These are phyloP conservation scores for Rhodosporidiobolus odoratus DNA, from an alignment of 768 basidiomycete species.

Conservation along the genomic window DNA sequence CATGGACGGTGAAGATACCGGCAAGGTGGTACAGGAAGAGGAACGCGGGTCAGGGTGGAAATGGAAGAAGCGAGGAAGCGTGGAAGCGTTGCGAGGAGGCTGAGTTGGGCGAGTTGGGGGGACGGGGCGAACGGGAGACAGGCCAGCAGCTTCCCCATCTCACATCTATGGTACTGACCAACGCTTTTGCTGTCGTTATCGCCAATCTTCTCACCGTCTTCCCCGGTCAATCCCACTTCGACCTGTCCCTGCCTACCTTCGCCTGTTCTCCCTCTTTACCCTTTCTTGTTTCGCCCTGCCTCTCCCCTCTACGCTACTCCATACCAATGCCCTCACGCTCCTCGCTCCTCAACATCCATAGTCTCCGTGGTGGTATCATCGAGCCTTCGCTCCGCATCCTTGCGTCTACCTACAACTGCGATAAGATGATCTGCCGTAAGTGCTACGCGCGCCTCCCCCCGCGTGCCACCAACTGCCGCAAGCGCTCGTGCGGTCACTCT, in stretches of 20 bases:
- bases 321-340: too few species aligned
- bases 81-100: background rate
- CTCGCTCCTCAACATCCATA: slow-evolving; percentile 82
- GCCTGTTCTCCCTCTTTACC: background rate
- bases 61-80: background rate
- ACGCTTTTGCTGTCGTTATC: background rate
- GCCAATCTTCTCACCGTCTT: background rate
- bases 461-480: slow-evolving; percentile 98
- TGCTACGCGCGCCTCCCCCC: slow-evolving; percentile 99
- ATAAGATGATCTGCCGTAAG: slow-evolving; percentile 68
- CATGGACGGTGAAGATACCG: too few species aligned
- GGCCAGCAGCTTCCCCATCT: background rate
- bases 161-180: background rate
- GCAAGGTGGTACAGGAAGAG: too few species aligned
- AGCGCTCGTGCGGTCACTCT: slow-evolving; percentile 71
- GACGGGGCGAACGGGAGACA: background rate
- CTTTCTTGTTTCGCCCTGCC: too few species aligned
- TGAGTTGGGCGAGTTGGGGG: background rate
- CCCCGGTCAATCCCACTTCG: background rate
- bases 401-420: slow-evolving; percentile 83
- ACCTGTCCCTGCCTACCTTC: background rate
- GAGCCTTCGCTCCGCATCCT: slow-evolving; percentile 98
- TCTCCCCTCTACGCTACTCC: slow-evolving; percentile 54
- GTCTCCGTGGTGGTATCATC: slow-evolving; percentile 96
- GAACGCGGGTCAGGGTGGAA: too few species aligned